phyloP scores from a whole-genome alignment of 768 basidiomycete species.

The Collybiopsis luxurians region DNA sequence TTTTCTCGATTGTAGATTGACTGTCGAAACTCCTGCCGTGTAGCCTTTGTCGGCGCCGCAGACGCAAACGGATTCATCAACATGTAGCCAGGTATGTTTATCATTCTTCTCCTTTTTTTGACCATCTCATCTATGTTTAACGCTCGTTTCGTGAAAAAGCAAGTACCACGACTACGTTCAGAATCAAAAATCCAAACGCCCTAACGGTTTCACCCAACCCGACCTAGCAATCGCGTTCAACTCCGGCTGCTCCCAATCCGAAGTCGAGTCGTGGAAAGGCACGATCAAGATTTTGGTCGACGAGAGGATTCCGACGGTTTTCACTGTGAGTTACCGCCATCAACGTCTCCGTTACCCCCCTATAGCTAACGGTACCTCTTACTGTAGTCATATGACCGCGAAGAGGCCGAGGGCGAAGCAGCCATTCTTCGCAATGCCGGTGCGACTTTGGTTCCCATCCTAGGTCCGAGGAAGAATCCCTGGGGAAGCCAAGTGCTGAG shows the following conservation, averaged over 20 bases:
- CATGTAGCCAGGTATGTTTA: conserved; percentile 21
- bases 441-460: conserved; percentile 8
- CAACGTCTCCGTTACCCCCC: too few relatives aligned
- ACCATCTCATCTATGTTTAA: neutral
- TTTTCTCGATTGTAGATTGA: too few relatives aligned
- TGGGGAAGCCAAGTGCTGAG: conserved; percentile 14
- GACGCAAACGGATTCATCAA: conserved; percentile 23
- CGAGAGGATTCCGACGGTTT: conserved; percentile 26
- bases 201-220: conserved; percentile 25
- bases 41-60: conserved; percentile 23
- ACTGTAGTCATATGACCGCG: conserved; percentile 10
- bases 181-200: conserved; percentile 8
- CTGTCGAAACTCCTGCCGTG: too few relatives aligned
- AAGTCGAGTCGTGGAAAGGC: conserved; percentile 19
- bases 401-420: conserved; percentile 15
- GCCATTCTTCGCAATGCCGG: conserved; percentile 12
- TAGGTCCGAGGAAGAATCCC: conserved; percentile 16
- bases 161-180: conserved; percentile 27
- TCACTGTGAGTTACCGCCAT: conserved; percentile 23
- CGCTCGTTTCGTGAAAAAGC: conserved; percentile 17
- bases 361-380: too few relatives aligned
- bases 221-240: conserved; percentile 37
- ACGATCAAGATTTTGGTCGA: conserved; percentile 24
- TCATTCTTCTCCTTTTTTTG: neutral
- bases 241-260: conserved; percentile 26